Percentiles rank a stretch among this genome's conserved stretches.
Evolutionary conservation across 768 basidiomycete species (phyloP).

Genomic region (Hypholoma sublateritium): DNA sequence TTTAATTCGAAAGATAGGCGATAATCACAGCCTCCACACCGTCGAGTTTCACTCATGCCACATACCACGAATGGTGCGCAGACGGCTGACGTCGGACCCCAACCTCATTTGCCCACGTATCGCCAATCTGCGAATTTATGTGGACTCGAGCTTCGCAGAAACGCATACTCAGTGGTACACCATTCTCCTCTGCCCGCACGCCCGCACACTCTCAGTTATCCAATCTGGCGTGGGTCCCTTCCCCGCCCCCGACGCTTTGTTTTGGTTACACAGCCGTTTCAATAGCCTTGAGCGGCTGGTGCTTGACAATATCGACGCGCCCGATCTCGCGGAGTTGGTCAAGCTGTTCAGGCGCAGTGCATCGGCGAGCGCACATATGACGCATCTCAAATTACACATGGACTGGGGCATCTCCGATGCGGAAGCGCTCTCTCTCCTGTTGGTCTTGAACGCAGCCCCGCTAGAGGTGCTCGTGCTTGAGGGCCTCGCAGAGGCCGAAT

Average conservation of each 20-base stretch:
- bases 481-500: slow-evolving; percentile 22
- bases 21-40: slow-evolving; percentile 19
- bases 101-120: slow-evolving; percentile 10
- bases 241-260: slow-evolving; percentile 9
- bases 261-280: slow-evolving; percentile 18
- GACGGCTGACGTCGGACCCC: slow-evolving; percentile 8
- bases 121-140: slow-evolving; percentile 17
- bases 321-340: slow-evolving; percentile 13
- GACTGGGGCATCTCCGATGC: slow-evolving; percentile 21
- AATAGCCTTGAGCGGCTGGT: slow-evolving; percentile 21
- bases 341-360: slow-evolving; percentile 7
- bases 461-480: slow-evolving; percentile 25
- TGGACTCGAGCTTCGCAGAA: slow-evolving; percentile 21
- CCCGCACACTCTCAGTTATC: slow-evolving; percentile 21
- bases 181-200: slow-evolving; percentile 19
- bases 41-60: slow-evolving; percentile 20
- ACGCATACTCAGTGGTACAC: slow-evolving; percentile 23
- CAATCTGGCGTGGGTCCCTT: slow-evolving; percentile 14
- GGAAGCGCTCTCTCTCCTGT: slow-evolving; percentile 13
- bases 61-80: slow-evolving; percentile 12
- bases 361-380: slow-evolving; percentile 11
- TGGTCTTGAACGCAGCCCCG: slow-evolving; percentile 13
- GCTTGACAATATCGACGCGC: slow-evolving; percentile 19
- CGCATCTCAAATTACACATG: slow-evolving; percentile 28
- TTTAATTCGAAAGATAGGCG: slow-evolving; percentile 13